These are phyloP conservation scores for Buddleja alternifolia DNA, from an alignment of 257 asterid genomes.

Conservation along the genomic window DNA sequence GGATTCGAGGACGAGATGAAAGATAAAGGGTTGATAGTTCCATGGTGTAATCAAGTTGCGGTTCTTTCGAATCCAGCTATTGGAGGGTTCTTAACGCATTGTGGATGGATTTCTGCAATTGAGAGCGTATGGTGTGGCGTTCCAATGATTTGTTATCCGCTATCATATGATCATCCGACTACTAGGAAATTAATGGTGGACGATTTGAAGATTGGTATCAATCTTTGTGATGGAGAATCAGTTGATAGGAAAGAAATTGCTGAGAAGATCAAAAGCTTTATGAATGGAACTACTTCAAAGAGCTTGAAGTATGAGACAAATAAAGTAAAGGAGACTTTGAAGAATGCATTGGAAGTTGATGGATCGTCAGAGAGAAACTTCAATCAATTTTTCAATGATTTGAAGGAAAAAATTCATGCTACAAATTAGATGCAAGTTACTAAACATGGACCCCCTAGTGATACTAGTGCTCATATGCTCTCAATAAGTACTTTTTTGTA, in stretches of 20 bases:
- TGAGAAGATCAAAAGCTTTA: slow-evolving; percentile 36
- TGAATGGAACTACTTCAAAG: slow-evolving; percentile 26
- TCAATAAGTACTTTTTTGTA: no score
- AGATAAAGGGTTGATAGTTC: slow-evolving; percentile 45
- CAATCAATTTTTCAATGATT: slow-evolving; percentile 30
- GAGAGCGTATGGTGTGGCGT: slow-evolving; percentile 54
- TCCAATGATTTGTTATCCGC: slow-evolving; percentile 56
- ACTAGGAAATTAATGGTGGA: slow-evolving; percentile 51
- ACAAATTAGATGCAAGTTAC: no score
- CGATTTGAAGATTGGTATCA: slow-evolving; percentile 54
- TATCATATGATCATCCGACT: slow-evolving; percentile 39
- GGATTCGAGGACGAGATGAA: slow-evolving; percentile 29
- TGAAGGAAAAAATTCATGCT: slow-evolving; percentile 9
- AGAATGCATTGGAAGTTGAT: slow-evolving; percentile 16
- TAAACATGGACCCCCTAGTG: no score
- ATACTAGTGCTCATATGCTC: no score
- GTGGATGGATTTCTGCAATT: slow-evolving; percentile 56
- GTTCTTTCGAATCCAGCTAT: slow-evolving; percentile 38
- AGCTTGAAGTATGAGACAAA: slow-evolving; percentile 22
- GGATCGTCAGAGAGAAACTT: slow-evolving; percentile 34
- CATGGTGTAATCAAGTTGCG: slow-evolving; percentile 42
- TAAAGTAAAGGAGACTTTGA: slow-evolving; percentile 24
- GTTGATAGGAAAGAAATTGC: slow-evolving; percentile 37
- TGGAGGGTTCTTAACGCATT: slow-evolving; percentile 52
- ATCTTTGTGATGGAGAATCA: slow-evolving; percentile 44